These are phyloP conservation scores for Colletotrichum zoysiae DNA, from an alignment of 2,329 filamentous ascomycete genomes.

Conservation along the genomic window DNA sequence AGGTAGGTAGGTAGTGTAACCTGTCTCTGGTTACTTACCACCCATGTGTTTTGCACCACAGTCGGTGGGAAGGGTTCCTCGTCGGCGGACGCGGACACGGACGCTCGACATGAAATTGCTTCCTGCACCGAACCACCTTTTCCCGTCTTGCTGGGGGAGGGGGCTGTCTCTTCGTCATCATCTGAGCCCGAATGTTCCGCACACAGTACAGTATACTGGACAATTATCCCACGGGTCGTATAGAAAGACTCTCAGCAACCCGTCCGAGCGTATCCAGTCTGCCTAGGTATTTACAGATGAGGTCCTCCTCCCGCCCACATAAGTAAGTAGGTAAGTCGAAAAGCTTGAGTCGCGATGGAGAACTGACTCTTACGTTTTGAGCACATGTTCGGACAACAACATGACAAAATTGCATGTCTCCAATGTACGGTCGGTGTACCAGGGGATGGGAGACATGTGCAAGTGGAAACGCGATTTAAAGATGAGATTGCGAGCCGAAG, in stretches of 20 bases:
- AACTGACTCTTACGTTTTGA: not conserved
- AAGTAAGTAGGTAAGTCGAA: not conserved
- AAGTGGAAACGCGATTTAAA: constrained; percentile 11
- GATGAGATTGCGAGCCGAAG: constrained; percentile 27
- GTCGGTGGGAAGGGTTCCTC: not conserved
- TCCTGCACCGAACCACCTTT: constrained; percentile 15
- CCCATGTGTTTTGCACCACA: too few species aligned
- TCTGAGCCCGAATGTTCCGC: constrained; percentile 8
- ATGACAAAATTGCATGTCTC: not conserved
- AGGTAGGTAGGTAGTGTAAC: not conserved
- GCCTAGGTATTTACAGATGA: not conserved
- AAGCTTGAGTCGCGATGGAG: not conserved
- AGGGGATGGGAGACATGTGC: constrained; percentile 25
- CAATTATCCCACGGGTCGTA: not conserved
- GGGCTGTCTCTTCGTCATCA: constrained; percentile 33
- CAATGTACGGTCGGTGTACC: not conserved
- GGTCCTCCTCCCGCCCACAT: not conserved
- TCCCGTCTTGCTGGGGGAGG: constrained; percentile 12
- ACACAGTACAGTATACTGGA: too few species aligned
- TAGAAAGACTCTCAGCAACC: not conserved
- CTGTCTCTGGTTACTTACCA: too few species aligned
- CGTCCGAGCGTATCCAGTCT: not conserved
- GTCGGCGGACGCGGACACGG: not conserved
- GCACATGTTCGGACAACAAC: constrained; percentile 29
- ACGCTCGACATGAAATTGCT: constrained; percentile 18